These are phyloP conservation scores for Heracleum sosnowskyi DNA, from an alignment of 129 eudicot species.

Conservation along the genomic window DNA sequence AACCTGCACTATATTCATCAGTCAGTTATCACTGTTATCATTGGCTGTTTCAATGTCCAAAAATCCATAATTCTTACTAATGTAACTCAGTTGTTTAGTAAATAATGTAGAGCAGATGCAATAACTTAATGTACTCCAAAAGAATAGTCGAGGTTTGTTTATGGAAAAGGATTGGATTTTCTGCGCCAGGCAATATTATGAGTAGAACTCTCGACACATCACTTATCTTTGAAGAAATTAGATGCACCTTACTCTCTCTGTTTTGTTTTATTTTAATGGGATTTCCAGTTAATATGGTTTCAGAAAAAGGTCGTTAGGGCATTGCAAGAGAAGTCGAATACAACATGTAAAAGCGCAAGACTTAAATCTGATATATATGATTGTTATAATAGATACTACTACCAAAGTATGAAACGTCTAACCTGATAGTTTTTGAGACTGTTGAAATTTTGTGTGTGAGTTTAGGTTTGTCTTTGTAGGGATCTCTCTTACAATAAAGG, in stretches of 20 bases:
- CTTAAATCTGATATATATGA: background rate
- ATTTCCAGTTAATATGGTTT: background rate
- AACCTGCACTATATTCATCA: background rate
- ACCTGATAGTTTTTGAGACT: background rate
- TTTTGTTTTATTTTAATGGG: background rate
- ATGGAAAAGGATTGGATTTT: background rate
- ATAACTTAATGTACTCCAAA: background rate
- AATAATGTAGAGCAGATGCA: background rate
- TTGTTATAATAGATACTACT: background rate
- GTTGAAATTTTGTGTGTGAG: background rate
- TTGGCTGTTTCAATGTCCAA: background rate
- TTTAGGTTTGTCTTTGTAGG: conserved; percentile 30
- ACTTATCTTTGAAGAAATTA: background rate
- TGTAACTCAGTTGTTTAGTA: background rate
- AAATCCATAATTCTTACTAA: background rate
- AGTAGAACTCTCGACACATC: background rate
- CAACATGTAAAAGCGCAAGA: background rate
- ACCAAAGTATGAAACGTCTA: background rate
- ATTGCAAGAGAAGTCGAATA: background rate
- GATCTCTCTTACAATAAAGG: conserved; percentile 79
- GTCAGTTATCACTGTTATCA: background rate
- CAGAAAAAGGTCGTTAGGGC: background rate
- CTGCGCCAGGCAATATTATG: background rate
- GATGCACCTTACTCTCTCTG: background rate
- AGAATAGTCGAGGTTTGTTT: background rate